Conservation (phyloP, 768 basidiomycete genomes). For the Chiua virens region DNA sequence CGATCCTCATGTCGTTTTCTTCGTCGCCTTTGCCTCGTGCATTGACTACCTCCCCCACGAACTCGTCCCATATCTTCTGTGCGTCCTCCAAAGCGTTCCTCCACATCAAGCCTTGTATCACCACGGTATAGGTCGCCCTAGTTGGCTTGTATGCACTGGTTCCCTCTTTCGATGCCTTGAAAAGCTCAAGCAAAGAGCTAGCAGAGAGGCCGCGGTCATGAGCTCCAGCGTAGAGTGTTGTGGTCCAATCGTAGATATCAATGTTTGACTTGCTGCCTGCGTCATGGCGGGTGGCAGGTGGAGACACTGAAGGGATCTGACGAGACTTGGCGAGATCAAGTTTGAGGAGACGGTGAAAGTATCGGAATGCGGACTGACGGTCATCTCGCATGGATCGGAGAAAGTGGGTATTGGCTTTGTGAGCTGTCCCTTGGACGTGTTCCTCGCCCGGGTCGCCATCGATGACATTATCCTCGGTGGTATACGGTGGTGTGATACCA, state of each 20-base stretch:
- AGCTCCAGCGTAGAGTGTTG: constrained; percentile 45
- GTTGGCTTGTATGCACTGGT: constrained; percentile 39
- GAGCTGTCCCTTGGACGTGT: constrained; percentile 20
- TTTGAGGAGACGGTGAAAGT: constrained; percentile 41
- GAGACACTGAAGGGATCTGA: neutral
- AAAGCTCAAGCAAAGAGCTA: constrained; percentile 37
- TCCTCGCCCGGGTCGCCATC: neutral
- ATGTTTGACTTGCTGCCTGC: constrained; percentile 25
- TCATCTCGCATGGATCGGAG: constrained; percentile 42
- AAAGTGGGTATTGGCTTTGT: constrained; percentile 43
- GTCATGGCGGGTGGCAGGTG: neutral
- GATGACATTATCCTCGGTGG: constrained; percentile 2
- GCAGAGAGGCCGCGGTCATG: constrained; percentile 37
- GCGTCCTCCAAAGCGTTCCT: constrained; percentile 43
- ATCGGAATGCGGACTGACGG: constrained; percentile 45
- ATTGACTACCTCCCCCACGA: constrained; percentile 22
- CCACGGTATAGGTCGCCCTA: constrained; percentile 50
- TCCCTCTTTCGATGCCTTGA: constrained; percentile 31
- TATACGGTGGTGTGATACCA: constrained; percentile 21
- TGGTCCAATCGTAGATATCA: constrained; percentile 49
- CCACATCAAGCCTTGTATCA: constrained; percentile 52
- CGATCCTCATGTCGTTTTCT: constrained; percentile 31
- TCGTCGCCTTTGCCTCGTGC: neutral
- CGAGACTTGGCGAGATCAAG: constrained; percentile 20
- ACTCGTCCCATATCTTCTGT: constrained; percentile 42